A percentile compares a stretch with the other conserved stretches of the same genome.
These are phyloP conservation scores for Yamadazyma mexicana DNA, from an alignment of 1,139 yeast species.

Conservation along the genomic window DNA sequence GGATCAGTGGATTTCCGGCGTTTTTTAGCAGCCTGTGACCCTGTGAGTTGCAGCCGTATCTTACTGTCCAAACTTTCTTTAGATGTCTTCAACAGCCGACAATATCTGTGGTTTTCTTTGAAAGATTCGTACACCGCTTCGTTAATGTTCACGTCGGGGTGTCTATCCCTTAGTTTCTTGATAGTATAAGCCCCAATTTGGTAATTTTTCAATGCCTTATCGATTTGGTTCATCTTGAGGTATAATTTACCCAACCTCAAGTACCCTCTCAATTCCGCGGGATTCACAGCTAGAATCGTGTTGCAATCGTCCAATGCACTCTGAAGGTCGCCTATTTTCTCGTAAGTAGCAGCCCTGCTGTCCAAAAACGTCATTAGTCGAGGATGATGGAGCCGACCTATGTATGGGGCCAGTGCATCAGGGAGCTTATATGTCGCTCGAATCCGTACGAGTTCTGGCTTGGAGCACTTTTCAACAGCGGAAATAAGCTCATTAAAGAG, in stretches of 20 bases:
- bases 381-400: conserved; percentile 28
- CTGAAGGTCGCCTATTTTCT: conserved; percentile 41
- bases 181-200: conserved; percentile 42
- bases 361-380: conserved; percentile 31
- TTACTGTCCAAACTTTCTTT: neutral
- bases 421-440: conserved; percentile 13
- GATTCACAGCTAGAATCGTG: conserved; percentile 45
- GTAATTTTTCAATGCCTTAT: conserved; percentile 44
- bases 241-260: conserved; percentile 52
- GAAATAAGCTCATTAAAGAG: conserved; percentile 21
- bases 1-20: conserved; percentile 25
- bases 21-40: conserved; percentile 1
- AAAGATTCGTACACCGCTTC: conserved; percentile 26
- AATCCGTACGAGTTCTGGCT: conserved; percentile 19
- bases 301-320: conserved; percentile 50
- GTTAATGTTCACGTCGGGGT: conserved; percentile 24
- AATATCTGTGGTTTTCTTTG: conserved; percentile 18
- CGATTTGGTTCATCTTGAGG: conserved; percentile 24
- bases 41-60: conserved; percentile 1
- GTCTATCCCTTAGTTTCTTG: conserved; percentile 25
- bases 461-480: conserved; percentile 12
- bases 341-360: conserved; percentile 61
- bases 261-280: conserved; percentile 60
- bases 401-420: conserved; percentile 24
- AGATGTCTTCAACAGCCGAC: conserved; percentile 16